Base-by-base conservation (phyloP, 163 green algal species). In the Volvox carteri region DNA sequence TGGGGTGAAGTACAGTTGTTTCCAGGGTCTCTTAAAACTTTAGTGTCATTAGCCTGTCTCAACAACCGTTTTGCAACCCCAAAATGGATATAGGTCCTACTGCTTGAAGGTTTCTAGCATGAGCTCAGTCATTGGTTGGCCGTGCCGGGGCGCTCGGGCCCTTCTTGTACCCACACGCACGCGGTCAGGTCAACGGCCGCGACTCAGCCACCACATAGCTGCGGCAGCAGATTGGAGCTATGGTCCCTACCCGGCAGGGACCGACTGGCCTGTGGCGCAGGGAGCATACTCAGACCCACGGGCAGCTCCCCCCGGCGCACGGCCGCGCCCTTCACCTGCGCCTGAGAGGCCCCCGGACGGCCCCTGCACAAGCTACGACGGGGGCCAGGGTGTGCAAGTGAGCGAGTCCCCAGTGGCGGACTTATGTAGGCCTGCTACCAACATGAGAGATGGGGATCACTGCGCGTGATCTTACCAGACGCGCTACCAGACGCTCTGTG, bases 291-390 rank as follows among this genome's bases (percentile, higher is more conserved):
- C 48, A 1, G 81, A 87, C 65, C 81, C 81, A 41, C 81, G 81
- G 48, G 65, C 65, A 21, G 21, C 79, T 1, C n/a, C 62, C 18
- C 23, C 77, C 7, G 75, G 48, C 2, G 6, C n/a, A 19, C 75
- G 50, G 21, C 52, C 44, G 46, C 7, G 60, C 19, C 50, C 33
- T 39, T 5, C 33, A 33, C 65, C 65, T 21, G 2, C 30, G 5
- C 75, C 54, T 8, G 46, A 70, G 30, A 37, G 75, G 33, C 8
- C 78, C 2, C 11, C 39, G 0, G 83, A 81, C 5, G 68, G 67
- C 37, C 68, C 83, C 35, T 81, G 68, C 48, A 88, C 68, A 1
- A 88, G 83, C 50, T 83, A 52, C 60, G 83, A 88, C 25, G 28
- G 28, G 9, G 2, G 30, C 7, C 52, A 85, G 7, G 25, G 39